These are phyloP conservation scores for Penicillium decumbens DNA, from an alignment of 2,329 filamentous ascomycete species.

Conservation along the genomic window DNA sequence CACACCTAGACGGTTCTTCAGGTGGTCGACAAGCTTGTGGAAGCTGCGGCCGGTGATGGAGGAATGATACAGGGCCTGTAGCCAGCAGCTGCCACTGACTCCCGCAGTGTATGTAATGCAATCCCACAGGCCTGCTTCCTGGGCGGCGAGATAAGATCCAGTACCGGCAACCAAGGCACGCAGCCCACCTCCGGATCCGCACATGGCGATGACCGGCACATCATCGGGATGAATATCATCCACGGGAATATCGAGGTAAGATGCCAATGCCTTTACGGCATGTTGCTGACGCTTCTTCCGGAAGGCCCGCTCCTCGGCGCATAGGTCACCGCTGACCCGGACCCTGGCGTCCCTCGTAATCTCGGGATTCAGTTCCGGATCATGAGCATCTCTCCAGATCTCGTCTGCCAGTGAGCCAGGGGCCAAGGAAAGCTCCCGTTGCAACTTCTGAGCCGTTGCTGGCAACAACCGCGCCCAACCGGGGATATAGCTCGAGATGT, in stretches of 20 bases:
- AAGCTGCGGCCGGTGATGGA: constrained; percentile 68
- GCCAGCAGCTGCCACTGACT: constrained; percentile 93
- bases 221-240: constrained; percentile 85
- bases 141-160: constrained; percentile 76
- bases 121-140: constrained; percentile 85
- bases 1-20: constrained; percentile 77
- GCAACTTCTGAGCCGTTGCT: constrained; percentile 72
- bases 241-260: constrained; percentile 73
- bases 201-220: constrained; percentile 87
- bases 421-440: constrained; percentile 79
- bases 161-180: constrained; percentile 85
- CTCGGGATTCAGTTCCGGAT: constrained; percentile 78
- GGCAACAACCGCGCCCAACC: constrained; percentile 77
- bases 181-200: constrained; percentile 86
- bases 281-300: constrained; percentile 63
- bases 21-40: constrained; percentile 68
- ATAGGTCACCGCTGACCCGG: constrained; percentile 74
- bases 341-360: constrained; percentile 77
- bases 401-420: constrained; percentile 86
- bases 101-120: constrained; percentile 93
- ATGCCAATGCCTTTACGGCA: constrained; percentile 69
- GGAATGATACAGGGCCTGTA: constrained; percentile 82
- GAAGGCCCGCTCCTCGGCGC: constrained; percentile 75
- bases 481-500: constrained; percentile 67
- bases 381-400: constrained; percentile 87